Evolutionary conservation across 1,139 yeast genomes (phyloP).

Genomic region (Groenewaldozyma auringiensis): DNA sequence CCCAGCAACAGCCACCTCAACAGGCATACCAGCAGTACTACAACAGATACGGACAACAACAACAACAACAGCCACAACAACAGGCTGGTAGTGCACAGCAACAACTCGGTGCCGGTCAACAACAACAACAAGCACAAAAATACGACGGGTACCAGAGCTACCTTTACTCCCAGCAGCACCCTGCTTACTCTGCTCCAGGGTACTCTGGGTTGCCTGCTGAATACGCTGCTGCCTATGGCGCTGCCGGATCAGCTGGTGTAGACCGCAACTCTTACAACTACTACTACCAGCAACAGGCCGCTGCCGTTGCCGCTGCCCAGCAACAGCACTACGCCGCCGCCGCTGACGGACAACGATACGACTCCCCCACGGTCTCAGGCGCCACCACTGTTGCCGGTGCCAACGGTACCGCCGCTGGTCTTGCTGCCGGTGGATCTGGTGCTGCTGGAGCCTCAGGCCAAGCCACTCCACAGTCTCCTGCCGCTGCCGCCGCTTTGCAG

Average conservation of each 20-base stretch:
- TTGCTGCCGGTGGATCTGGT: constrained; percentile 9
- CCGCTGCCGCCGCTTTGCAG: constrained; percentile 20
- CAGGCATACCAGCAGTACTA: constrained; percentile 16
- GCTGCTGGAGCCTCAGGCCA: constrained; percentile 21
- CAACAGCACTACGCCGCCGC: constrained; percentile 5
- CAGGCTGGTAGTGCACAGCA: constrained; percentile 13
- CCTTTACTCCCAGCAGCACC: constrained; percentile 18
- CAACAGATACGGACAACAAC: constrained; percentile 13
- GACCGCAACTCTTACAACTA: constrained; percentile 12
- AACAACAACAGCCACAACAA: constrained; percentile 15
- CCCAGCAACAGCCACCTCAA: constrained; percentile 9
- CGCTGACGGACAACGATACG: constrained; percentile 1
- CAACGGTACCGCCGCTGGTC: constrained; percentile 6
- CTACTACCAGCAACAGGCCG: constrained; percentile 15
- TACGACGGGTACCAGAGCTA: constrained; percentile 2
- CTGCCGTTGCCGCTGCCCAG: constrained; percentile 8
- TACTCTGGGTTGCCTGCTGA: constrained; percentile 15
- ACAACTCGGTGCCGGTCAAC: constrained; percentile 8
- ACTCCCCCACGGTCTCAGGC: constrained; percentile 1
- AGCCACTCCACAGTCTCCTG: constrained; percentile 15
- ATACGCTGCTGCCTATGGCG: constrained; percentile 10
- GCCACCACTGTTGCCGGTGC: constrained; percentile 1
- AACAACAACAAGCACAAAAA: constrained; percentile 1
- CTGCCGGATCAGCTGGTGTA: constrained; percentile 11
- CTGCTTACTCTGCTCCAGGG: constrained; percentile 11